Percentiles rank a stretch among this genome's conserved stretches.
These are phyloP conservation scores for Saturnispora quitensis DNA, from an alignment of 805 yeast species.

Conservation along the genomic window DNA sequence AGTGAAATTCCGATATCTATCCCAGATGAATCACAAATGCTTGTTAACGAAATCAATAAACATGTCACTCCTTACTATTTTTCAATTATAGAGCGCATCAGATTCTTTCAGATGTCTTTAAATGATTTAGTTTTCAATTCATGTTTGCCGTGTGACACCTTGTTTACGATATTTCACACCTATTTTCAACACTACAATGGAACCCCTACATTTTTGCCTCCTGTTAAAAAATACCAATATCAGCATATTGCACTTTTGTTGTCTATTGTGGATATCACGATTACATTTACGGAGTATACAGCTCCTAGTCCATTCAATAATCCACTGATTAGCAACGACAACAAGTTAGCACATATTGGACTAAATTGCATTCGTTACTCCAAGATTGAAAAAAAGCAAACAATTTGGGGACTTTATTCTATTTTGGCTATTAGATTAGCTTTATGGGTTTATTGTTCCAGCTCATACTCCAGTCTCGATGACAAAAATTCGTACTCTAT, in stretches of 20 bases:
- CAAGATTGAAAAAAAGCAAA: conserved; percentile 4
- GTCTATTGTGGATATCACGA: not conserved
- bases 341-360: conserved; percentile 3
- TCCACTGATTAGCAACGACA: not conserved
- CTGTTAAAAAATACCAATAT: conserved; percentile 5
- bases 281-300: not conserved
- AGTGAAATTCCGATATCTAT: conserved; percentile 3
- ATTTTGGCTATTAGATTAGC: conserved; percentile 3
- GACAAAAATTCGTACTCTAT: conserved; percentile 7
- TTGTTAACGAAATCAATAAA: conserved; percentile 1
- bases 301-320: not conserved
- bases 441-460: conserved; percentile 1
- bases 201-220: not conserved
- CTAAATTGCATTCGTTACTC: conserved; percentile 2
- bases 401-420: conserved; percentile 7
- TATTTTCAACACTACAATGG: not conserved
- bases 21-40: not conserved
- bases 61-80: conserved; percentile 6
- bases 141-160: conserved; percentile 8
- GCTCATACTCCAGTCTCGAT: not conserved
- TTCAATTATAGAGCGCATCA: conserved; percentile 12
- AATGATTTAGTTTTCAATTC: conserved; percentile 9
- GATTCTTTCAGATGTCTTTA: conserved; percentile 10
- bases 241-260: conserved; percentile 2
- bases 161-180: conserved; percentile 3